phyloP scores from a whole-genome alignment of 208 protist genomes.

The Trypanosoma theileri region DNA sequence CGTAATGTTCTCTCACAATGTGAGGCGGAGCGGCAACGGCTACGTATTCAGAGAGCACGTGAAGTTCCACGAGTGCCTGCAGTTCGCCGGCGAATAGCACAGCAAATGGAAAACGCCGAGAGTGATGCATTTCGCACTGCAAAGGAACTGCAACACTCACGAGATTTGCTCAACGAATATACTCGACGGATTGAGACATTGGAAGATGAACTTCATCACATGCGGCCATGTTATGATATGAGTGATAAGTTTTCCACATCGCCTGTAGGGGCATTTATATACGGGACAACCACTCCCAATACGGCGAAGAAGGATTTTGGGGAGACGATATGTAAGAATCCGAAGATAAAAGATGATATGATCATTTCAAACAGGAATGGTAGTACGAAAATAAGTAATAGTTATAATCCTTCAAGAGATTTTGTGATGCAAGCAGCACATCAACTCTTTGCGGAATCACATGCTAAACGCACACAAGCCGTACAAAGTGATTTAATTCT shows the following conservation, averaged over 20 bases:
- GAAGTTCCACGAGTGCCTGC: not conserved
- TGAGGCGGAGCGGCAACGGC: not conserved
- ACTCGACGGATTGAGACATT: not conserved
- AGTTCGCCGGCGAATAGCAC: not conserved
- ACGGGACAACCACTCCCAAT: not conserved
- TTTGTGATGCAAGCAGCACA: conserved; percentile 16
- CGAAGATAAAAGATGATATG: not conserved
- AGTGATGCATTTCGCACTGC: not conserved
- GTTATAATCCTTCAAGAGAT: conserved; percentile 9
- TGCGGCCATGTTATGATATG: not conserved
- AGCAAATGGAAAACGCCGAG: not conserved
- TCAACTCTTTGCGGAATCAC: conserved; percentile 10
- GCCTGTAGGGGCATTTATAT: not conserved
- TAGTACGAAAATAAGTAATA: not conserved
- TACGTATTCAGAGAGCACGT: not conserved
- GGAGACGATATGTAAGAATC: not conserved
- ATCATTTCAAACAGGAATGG: not conserved
- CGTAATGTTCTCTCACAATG: conserved; percentile 2
- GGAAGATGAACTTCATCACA: conserved; percentile 1
- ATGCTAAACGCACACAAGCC: too few relatives aligned
- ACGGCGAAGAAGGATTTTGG: too few relatives aligned
- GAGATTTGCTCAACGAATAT: not conserved
- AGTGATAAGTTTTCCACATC: not conserved
- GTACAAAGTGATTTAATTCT: too few relatives aligned
- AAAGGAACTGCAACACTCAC: not conserved